A percentile compares a stretch with the other conserved stretches of the same genome.
phyloP scores from a whole-genome alignment of 371 early-diverging fungal genomes.

The Smittium culicis region DNA sequence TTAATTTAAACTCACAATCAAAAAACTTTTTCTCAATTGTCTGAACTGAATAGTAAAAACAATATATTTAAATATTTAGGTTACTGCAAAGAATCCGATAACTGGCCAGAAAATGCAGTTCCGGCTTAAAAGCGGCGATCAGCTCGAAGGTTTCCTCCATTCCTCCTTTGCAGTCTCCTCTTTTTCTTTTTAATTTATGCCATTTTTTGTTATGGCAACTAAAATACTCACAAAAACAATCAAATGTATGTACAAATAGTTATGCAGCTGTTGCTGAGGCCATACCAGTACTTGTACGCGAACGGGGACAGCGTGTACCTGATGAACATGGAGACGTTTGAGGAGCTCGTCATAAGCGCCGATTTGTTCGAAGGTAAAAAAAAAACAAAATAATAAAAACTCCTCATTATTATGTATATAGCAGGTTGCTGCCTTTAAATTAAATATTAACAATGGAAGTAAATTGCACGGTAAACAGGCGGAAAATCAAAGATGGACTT shows the following conservation, averaged over 20 bases:
- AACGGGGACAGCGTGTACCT: slow-evolving; percentile 45
- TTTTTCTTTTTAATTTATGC: too few species aligned
- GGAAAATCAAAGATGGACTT: slow-evolving; percentile 11
- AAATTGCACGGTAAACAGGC: background rate
- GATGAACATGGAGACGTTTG: slow-evolving; percentile 51
- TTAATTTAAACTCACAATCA: background rate
- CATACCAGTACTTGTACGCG: slow-evolving; percentile 56
- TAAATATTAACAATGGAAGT: background rate
- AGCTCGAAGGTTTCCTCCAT: slow-evolving; percentile 25
- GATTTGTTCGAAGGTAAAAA: slow-evolving; percentile 44
- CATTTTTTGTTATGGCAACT: too few species aligned
- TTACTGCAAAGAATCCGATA: slow-evolving; percentile 24
- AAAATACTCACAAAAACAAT: background rate
- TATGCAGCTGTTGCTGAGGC: slow-evolving; percentile 45
- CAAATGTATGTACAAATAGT: slow-evolving; percentile 6
- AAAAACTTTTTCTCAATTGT: background rate
- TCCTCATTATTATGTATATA: slow-evolving; percentile 21
- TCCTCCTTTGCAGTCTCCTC: too few species aligned
- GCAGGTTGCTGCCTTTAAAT: background rate
- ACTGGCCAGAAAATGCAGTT: slow-evolving; percentile 21
- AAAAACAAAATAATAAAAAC: slow-evolving; percentile 23
- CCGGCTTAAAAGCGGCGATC: slow-evolving; percentile 24
- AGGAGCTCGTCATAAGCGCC: slow-evolving; percentile 48
- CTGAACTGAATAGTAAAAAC: background rate
- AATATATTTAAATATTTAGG: background rate